A percentile compares a stretch with the other conserved stretches of the same genome.
These are phyloP conservation scores for Boletus subcaerulescens DNA, from an alignment of 768 basidiomycete genomes.

Conservation along the genomic window DNA sequence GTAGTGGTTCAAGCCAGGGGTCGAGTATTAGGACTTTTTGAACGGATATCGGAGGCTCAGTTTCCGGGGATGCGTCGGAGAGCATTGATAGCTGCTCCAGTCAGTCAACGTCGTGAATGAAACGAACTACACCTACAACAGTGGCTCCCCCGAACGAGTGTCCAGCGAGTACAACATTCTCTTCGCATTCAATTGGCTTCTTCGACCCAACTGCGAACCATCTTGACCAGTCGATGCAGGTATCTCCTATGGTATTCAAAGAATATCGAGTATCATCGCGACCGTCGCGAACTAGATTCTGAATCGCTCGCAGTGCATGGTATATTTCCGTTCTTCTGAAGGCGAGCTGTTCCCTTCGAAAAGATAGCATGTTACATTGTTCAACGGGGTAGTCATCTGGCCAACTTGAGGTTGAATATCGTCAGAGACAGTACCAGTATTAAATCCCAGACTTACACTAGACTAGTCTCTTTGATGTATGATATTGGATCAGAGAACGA, in stretches of 20 bases:
- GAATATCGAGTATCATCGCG: constrained; percentile 22
- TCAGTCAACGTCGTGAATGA: not conserved
- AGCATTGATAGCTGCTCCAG: constrained; percentile 50
- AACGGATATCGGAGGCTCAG: constrained; percentile 48
- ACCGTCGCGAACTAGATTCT: constrained; percentile 43
- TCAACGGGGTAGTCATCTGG: constrained; percentile 16
- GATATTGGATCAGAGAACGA: constrained; percentile 32
- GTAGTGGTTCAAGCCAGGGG: constrained; percentile 82
- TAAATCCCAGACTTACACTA: constrained; percentile 42
- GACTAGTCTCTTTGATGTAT: constrained; percentile 56
- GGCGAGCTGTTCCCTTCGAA: constrained; percentile 67
- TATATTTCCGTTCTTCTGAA: constrained; percentile 72
- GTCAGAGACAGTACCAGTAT: not conserved
- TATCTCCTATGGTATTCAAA: constrained; percentile 39
- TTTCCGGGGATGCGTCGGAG: constrained; percentile 44
- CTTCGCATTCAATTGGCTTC: constrained; percentile 32
- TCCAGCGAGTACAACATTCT: constrained; percentile 42
- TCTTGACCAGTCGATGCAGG: constrained; percentile 35
- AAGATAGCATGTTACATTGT: constrained; percentile 36
- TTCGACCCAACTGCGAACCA: constrained; percentile 35
- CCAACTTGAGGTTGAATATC: constrained; percentile 19
- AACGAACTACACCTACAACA: constrained; percentile 35
- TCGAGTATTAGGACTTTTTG: constrained; percentile 64
- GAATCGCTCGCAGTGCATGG: constrained; percentile 57
- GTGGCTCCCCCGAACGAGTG: constrained; percentile 61